phyloP scores from a whole-genome alignment of 306 rosid genomes.

The Sindora glabra region DNA sequence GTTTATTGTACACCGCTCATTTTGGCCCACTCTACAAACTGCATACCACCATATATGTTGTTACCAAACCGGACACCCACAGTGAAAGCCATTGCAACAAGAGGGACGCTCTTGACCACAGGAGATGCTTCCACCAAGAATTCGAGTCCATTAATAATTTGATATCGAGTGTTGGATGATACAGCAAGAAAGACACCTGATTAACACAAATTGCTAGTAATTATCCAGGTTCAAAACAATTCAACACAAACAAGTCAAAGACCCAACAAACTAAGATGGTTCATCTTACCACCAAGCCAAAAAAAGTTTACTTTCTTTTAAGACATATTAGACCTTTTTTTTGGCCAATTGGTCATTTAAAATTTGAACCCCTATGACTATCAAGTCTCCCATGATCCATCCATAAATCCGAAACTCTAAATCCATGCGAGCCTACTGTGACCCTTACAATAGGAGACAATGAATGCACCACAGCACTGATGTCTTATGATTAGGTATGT shows the following conservation, averaged over 20 bases:
- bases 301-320: too few species aligned
- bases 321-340: too few species aligned
- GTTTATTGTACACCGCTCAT: conserved; percentile 76
- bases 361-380: too few species aligned
- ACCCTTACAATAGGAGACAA: too few species aligned
- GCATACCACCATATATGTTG: conserved; percentile 93
- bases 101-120: conserved; percentile 66
- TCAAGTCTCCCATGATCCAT: too few species aligned
- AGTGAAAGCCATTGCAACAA: conserved; percentile 80
- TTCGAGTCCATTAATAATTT: conserved; percentile 79
- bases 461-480: too few species aligned
- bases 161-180: conserved; percentile 89
- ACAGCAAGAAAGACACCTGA: conserved; percentile 89
- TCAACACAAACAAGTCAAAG: not conserved
- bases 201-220: conserved; percentile 3
- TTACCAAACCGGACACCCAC: conserved; percentile 78
- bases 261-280: too few species aligned
- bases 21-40: conserved; percentile 93
- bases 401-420: too few species aligned
- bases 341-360: too few species aligned
- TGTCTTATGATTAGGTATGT: too few species aligned
- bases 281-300: too few species aligned
- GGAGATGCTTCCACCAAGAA: conserved; percentile 68
- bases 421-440: too few species aligned
- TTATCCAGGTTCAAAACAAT: not conserved